Base-by-base conservation (phyloP, 2,329 filamentous ascomycete genomes). In the Pseudogymnoascus sp. region DNA sequence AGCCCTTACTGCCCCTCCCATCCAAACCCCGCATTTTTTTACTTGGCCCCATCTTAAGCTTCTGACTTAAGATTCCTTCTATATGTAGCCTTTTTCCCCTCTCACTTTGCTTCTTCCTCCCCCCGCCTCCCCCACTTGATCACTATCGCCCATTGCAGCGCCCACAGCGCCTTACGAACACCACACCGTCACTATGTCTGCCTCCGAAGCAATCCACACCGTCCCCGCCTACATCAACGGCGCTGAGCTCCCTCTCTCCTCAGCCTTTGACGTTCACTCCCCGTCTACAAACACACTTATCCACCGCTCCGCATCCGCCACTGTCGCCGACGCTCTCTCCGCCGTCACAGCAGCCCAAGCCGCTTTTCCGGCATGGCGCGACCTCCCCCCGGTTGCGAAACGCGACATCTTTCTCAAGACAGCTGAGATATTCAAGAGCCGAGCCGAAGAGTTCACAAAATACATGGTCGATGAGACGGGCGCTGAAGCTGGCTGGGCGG, bases 351-450 rank as follows among this genome's bases (percentile, higher is more conserved):
- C 78, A 5, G 89, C 89, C 0, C 77, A 85, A n/a, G 77, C 78
- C 12, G 89, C 90, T 1, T 87, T 90, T 73, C 81, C 81, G 43
- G 74, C 80, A 62, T 96, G 90, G 90, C 79, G 81, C 43, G 82
- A 81, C 65, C 82, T 82, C 2, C 84, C 83, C 50, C 82, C 86
- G 1, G 70, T 76, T 22, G 70, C 79, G 22, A 86, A 88, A 38
- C 85, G 89, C 36, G 82, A 87, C 65, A 84, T 95, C 65, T 79
- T 95, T 62, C 76, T 88, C 62, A 85, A 84, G 70, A 86, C 88
- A 0, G 86, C 87, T 8, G 83, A 86, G 7, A 74, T 92, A 57
- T 76, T 92, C 63, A 77, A 82, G 39, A 73, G 72, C 30, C 81
- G 87, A 7, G 76, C 77, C 20, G 79, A 83, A 6, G 88, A 92